phyloP scores from a whole-genome alignment of 1,284 basidiomycete genomes.

The Malassezia psittaci region DNA sequence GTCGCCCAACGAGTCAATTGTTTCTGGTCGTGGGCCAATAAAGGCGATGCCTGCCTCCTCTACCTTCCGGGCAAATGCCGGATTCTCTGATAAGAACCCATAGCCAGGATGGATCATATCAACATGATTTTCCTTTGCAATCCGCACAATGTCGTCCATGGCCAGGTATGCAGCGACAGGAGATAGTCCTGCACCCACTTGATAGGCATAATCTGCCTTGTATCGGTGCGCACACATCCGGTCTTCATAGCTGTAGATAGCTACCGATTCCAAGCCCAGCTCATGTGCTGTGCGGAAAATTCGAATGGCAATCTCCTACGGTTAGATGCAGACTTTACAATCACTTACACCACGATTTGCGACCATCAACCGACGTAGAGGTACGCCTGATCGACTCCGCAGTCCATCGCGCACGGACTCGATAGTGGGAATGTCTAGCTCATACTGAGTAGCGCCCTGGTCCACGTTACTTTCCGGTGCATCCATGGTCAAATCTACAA shows the following conservation, averaged over 20 bases:
- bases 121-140: slow-evolving; percentile 69
- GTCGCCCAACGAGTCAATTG: slow-evolving; percentile 94
- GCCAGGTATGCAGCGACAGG: slow-evolving; percentile 94
- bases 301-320: slow-evolving; percentile 96
- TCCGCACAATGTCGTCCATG: slow-evolving; percentile 82
- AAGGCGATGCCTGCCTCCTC: slow-evolving; percentile 95
- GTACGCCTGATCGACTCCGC: slow-evolving; percentile 8
- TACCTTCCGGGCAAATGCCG: slow-evolving; percentile 85
- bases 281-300: slow-evolving; percentile 98
- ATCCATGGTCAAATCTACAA: not conserved
- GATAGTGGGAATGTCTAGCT: slow-evolving; percentile 22
- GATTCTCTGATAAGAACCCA: slow-evolving; percentile 96
- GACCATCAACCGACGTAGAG: slow-evolving; percentile 43
- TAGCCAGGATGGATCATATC: slow-evolving; percentile 91
- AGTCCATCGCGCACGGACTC: slow-evolving; percentile 22
- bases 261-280: slow-evolving; percentile 96
- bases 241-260: slow-evolving; percentile 96
- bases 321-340: not conserved
- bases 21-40: slow-evolving; percentile 88
- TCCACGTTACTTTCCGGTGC: not conserved
- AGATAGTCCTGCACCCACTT: slow-evolving; percentile 87
- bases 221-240: slow-evolving; percentile 92
- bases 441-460: not conserved
- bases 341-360: slow-evolving; percentile 43
- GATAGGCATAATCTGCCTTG: slow-evolving; percentile 98